Base-by-base conservation (phyloP, 176 grass and related monocot species). In the Oryza meridionalis region DNA sequence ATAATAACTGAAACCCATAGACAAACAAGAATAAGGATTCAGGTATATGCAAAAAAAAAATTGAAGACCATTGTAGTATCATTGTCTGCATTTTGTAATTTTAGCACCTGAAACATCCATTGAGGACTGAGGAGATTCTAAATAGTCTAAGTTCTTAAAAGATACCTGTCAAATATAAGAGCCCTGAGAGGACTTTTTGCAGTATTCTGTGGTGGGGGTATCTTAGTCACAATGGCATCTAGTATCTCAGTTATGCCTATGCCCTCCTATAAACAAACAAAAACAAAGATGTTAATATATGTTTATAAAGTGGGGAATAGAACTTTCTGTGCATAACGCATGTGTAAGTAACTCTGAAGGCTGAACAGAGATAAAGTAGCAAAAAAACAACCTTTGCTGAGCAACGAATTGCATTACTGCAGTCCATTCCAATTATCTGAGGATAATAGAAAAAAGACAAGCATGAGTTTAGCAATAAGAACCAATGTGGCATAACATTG, bases 141-240 rank as follows among this genome's bases (percentile, higher is more conserved):
- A 77, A n/a, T 37, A 69, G 26, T 9, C 29, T 33, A 21, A 76
- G 15, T 81, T 78, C 12, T 72, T 64, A 51, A 84, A 55, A 77
- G 64, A 33, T 84, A 98, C 95, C 95, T 98, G 72, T 98, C 95
- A 90, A 98, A 98, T 91, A 98, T 98, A 78, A 98, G 95, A 88
- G 95, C 95, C 58, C 95, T 98, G 69, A 95, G 89, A 84, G 92
- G 95, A 65, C 70, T 82, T 67, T 76, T 79, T 82, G 83, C 74
- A 29, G 95, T 93, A 70, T 98, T 87, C 82, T 95, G 92, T 58
- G 95, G 95, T 46, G 92, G 92, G 53, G 95, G 92, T 24, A 95
- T 78, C 88, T 91, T 93, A 65, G 84, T 91, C 59, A 98, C 89
- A 1, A 98, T 91, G 72, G 92, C 88, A 93, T 94, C 86, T 82